Evolutionary conservation across 306 rosid genomes (phyloP), one percentile per base, ranked within the genome.

Genomic region (Sindora glabra): DNA sequence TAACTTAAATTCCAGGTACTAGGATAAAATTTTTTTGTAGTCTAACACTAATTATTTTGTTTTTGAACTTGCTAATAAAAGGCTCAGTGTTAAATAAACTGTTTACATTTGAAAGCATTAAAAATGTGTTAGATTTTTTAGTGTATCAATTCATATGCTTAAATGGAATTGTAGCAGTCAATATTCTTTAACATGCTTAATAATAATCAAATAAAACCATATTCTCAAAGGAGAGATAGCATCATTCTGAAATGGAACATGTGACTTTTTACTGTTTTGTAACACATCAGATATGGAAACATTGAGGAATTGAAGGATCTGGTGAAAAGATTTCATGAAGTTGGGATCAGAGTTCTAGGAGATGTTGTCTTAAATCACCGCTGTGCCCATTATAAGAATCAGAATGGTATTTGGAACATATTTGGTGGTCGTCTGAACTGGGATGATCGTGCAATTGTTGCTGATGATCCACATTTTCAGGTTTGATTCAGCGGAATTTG

Each of bases 391-490:
- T 74, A 1, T 64, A 14, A 79, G 78, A 89, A 94, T 81, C 72
- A 79, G 73, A 94, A 89, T 73, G 99, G 99, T 75, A 68, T 89
- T 67, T 94, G 99, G 99, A 94, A 94, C 77, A 68, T 83, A 59
- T 94, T 71, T 84, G 99, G 99, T 59, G 99, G 99, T 52, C 90
- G 83, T 57, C 78, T 94, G 25, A 73, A 89, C 78, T 94, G 99
- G 99, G 99, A 94, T 59, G 97, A 74, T 27, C 95, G 95, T n/a
- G 99, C 99, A 10, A 22, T 94, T 66, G 97, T 94, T 50, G 87
- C 86, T 18, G 99, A 94, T 68, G 99, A 94, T 80, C 97, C 97
- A 33, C 99, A 94, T 82, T 94, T 94, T 81, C 97, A 94, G 97
- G 99, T 90, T 71, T 63, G 48, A 41, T 50, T n/a, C 38, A 17